Base-by-base conservation (phyloP, 225 moss, liverwort and hornwort genomes). In the Polytrichum commune region DNA sequence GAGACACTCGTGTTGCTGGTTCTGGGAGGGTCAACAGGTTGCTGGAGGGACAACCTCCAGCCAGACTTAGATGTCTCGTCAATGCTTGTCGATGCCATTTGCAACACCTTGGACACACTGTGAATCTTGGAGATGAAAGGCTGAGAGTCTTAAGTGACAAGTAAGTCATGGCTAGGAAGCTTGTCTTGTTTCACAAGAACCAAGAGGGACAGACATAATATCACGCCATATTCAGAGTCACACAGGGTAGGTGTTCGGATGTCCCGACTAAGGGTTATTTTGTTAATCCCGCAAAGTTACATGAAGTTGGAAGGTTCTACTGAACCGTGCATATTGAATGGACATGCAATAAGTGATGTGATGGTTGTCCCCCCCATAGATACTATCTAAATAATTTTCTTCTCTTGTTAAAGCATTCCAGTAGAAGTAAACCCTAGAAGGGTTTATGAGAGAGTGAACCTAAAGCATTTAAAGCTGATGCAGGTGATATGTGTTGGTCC, bases 151-250 rank as follows among this genome's bases (percentile, higher is more conserved):
- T 64, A 2, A 54, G 62, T 67, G 38, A 66, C 72, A 82, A 74
- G 82, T 75, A 82, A 82, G 75, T 70, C 82, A 75, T 76, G 29
- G n/a, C 24, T 72, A 68, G 54, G 64, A 22, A 75, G 72, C 79
- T 29, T 60, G 57, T 46, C 13, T 16, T 16, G 46, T 16, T 32
- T 46, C 16, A 13, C 46, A 60, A 60, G 9, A 60, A 60, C 22
- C 60, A 24, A 60, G 60, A 60, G 60, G 60, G 22, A 60, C 46
- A 13, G 8, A 46, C 46, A 46, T 16, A 46, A 46, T 46, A 46
- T 46, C 46, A 3, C 46, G 16, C 13, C 46, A 16, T 3, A 46
- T 16, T 46, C 13, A 46, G 13, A 46, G 46, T 46, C 46, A 46
- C 46, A 16, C 46, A 46, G 46, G 46, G 46, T 13, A 46, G 46